phyloP scores from a whole-genome alignment of 768 basidiomycete genomes.

The Thelephora aurantiotincta region DNA sequence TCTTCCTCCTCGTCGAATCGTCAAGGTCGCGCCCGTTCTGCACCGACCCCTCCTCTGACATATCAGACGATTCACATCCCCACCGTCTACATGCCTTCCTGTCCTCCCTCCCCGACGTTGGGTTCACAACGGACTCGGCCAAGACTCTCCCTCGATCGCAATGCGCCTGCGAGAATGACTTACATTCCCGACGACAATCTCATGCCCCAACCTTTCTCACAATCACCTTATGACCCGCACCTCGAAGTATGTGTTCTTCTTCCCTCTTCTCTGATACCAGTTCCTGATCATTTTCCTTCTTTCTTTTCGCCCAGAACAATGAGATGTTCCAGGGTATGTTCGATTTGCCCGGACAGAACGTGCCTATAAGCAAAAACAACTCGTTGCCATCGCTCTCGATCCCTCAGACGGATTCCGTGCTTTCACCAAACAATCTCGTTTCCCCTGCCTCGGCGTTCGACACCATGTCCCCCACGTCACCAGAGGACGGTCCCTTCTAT shows the following conservation, averaged over 20 bases:
- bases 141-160: slow-evolving; percentile 22
- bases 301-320: not conserved
- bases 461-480: slow-evolving; percentile 36
- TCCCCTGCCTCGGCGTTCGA: slow-evolving; percentile 36
- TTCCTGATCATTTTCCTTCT: too few species aligned
- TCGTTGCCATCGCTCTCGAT: slow-evolving; percentile 8
- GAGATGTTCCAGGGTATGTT: slow-evolving; percentile 34
- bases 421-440: slow-evolving; percentile 30
- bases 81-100: slow-evolving; percentile 46
- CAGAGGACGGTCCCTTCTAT: slow-evolving; percentile 35
- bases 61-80: slow-evolving; percentile 61
- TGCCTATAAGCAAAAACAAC: slow-evolving; percentile 20
- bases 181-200: slow-evolving; percentile 44
- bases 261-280: slow-evolving; percentile 5
- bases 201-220: slow-evolving; percentile 27
- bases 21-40: slow-evolving; percentile 29
- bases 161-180: slow-evolving; percentile 21
- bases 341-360: slow-evolving; percentile 29
- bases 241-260: slow-evolving; percentile 33
- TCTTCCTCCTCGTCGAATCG: slow-evolving; percentile 15
- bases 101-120: slow-evolving; percentile 45
- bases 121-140: slow-evolving; percentile 42
- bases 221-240: slow-evolving; percentile 15
- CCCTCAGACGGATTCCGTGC: slow-evolving; percentile 15
- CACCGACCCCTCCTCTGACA: slow-evolving; percentile 49